Base-by-base conservation (phyloP, 371 early-diverging fungal genomes). In the Lichtheimia hyalospora region DNA sequence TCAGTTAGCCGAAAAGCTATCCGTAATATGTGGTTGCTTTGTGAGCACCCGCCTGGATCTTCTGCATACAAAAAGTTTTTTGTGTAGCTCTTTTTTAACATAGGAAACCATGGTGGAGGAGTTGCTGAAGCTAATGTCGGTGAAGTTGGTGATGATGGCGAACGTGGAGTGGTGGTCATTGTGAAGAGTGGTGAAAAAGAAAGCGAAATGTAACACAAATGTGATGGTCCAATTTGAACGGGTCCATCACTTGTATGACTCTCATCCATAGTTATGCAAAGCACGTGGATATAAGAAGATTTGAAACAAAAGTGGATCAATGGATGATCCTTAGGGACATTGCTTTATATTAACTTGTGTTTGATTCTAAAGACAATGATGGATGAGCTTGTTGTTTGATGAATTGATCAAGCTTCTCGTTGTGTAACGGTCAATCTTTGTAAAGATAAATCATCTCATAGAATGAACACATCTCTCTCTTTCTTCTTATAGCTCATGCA, bases 91-190 rank as follows among this genome's bases (percentile, higher is more conserved):
- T 58, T 64, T 42, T 62, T 61, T 41, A 69, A 46, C 12, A 51
- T 21, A 3, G 61, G 49, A 43, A 57, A 46, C 69, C 69, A 69
- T 50, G 69, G 68, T 24, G 67, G 62, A 27, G 67, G 58, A 3
- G 56, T 41, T 43, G 56, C 20, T 8, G 57, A 52, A 23, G 27
- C 56, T 8, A 67, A 53, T 23, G 54, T 57, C 5, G 63, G 63
- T 42, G 63, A 62, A 52, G 54, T 60, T 14, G 63, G 66, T 16
- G 62, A 61, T 16, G 62, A 66, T 54, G 53, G 58, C 16, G 60
- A 57, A 13, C 51, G 49, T 12, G 54, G 49, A 14, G 66, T 60
- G 16, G 54, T 42, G 23, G 48, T 21, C 39, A 39, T 39, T 12
- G 39, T 43, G 40, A 18, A 24, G 41, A 10, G 7, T 18, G 39